These are phyloP conservation scores for Ettlia oleoabundans DNA, from an alignment of 139 green algal genomes.

Conservation along the genomic window DNA sequence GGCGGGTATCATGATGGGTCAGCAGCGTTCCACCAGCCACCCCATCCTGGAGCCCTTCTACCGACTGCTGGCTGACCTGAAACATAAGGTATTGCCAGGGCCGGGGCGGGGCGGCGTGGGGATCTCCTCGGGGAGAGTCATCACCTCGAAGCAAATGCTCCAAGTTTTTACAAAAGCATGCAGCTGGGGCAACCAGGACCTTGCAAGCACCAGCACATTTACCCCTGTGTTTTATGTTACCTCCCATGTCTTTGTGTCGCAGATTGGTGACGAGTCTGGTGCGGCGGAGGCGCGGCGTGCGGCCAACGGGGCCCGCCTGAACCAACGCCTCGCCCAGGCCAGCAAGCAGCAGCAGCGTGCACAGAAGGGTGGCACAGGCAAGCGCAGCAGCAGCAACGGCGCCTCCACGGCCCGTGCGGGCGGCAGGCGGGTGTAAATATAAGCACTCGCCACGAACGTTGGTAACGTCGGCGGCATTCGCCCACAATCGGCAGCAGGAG, in stretches of 20 bases:
- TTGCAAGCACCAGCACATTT: not conserved
- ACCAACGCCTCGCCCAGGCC: not conserved
- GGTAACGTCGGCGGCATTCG: no score
- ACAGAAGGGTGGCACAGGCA: not conserved
- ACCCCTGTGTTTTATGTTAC: not conserved
- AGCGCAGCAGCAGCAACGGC: slow-evolving; percentile 2
- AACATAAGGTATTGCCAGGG: slow-evolving; percentile 30
- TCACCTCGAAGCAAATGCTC: no score
- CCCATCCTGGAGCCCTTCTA: slow-evolving; percentile 48
- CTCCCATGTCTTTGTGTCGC: not conserved
- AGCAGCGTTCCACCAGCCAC: not conserved
- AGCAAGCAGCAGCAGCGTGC: slow-evolving; percentile 12
- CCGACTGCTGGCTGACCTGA: slow-evolving; percentile 38
- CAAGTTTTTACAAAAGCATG: no score
- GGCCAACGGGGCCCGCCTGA: slow-evolving; percentile 24
- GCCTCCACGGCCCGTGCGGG: slow-evolving; percentile 26
- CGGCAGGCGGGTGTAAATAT: slow-evolving; percentile 16
- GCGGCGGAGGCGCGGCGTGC: slow-evolving; percentile 34
- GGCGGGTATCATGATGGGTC: slow-evolving; percentile 2
- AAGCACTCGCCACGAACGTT: not conserved
- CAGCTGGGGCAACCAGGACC: not conserved
- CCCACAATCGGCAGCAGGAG: no score
- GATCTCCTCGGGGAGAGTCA: no score
- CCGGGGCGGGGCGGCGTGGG: not conserved
- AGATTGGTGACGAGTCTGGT: slow-evolving; percentile 39